phyloP scores from a whole-genome alignment of 306 rosid genomes.

The Quercus berberidifolia region DNA sequence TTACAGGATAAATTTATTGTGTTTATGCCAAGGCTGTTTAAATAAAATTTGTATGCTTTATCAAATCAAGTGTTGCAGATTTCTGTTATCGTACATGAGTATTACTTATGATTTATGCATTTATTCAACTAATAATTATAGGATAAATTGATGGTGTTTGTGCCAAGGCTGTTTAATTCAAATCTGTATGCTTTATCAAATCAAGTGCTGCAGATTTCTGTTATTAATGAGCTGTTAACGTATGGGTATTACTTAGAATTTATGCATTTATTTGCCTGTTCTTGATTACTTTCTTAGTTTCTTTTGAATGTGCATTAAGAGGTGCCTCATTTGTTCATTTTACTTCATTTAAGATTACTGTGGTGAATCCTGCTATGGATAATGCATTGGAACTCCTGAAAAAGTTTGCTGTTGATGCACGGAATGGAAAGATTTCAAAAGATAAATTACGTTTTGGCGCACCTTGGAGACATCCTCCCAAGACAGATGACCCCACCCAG shows the following conservation, averaged over 20 bases:
- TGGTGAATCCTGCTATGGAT: slow-evolving; percentile 93
- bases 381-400: slow-evolving; percentile 72
- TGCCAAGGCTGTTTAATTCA: background rate
- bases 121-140: background rate
- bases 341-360: slow-evolving; percentile 57
- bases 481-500: slow-evolving; percentile 48
- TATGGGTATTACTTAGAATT: background rate
- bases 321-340: slow-evolving; percentile 20
- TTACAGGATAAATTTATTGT: background rate
- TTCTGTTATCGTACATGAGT: background rate
- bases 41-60: background rate
- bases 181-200: background rate
- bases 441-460: slow-evolving; percentile 88
- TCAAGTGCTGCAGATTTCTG: background rate
- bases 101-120: background rate
- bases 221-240: background rate
- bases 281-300: slow-evolving; percentile 9
- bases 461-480: slow-evolving; percentile 98
- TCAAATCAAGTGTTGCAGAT: background rate
- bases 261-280: background rate
- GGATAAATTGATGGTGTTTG: background rate
- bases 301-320: slow-evolving; percentile 12
- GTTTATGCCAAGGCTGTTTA: background rate
- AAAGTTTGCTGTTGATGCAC: slow-evolving; percentile 64
- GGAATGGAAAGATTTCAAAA: slow-evolving; percentile 54